These are phyloP conservation scores for Synchytrium microbalum DNA, from an alignment of 371 early-diverging fungal species.

Conservation along the genomic window DNA sequence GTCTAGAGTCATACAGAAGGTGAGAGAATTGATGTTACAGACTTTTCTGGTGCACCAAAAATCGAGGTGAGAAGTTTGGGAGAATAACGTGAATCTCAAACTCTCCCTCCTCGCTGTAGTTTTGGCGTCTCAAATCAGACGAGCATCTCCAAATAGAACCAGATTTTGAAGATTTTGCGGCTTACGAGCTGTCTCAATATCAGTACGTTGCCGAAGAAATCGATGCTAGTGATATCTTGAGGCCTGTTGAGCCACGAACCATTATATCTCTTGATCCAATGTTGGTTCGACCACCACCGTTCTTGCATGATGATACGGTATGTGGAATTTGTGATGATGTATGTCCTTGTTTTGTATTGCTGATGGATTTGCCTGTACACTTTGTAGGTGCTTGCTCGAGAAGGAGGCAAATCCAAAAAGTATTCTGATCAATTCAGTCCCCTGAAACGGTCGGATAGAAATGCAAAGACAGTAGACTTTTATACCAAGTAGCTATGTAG, in stretches of 20 bases:
- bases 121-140: neutral
- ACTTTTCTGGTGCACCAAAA: no score
- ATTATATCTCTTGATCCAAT: neutral
- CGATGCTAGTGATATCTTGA: neutral
- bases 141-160: neutral
- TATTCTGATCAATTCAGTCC: neutral
- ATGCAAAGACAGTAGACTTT: conserved; percentile 4
- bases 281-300: neutral
- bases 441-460: neutral
- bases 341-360: neutral
- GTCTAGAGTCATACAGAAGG: neutral
- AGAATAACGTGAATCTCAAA: no score
- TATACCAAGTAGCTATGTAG: neutral
- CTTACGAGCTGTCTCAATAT: neutral
- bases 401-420: neutral
- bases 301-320: neutral
- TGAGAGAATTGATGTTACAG: neutral
- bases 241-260: neutral
- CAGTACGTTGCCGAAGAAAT: neutral
- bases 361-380: no score
- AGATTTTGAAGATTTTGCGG: neutral
- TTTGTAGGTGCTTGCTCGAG: no score
- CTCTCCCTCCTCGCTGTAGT: no score
- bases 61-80: no score
- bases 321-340: conserved; percentile 1